phyloP scores from a whole-genome alignment of 352 stramenopile genomes.

The Pythium chondricola region DNA sequence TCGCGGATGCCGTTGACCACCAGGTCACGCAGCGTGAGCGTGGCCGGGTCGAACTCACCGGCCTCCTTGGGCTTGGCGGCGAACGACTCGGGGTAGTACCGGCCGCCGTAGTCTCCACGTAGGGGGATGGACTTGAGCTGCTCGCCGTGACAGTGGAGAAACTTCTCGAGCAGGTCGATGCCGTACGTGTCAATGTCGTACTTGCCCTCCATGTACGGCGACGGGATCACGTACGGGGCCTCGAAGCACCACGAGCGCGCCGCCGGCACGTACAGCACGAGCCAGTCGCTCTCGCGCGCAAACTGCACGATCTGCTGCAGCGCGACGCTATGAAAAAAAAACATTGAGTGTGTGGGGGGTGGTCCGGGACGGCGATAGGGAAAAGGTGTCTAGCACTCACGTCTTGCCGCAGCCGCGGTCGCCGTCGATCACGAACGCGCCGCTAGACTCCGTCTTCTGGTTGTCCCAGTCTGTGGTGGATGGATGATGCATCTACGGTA shows the following conservation, averaged over 20 bases:
- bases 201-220: constrained; percentile 67
- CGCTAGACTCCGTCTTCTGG: constrained; percentile 35
- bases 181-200: constrained; percentile 84
- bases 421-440: constrained; percentile 72
- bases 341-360: background rate
- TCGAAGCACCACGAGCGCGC: constrained; percentile 74
- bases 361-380: background rate
- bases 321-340: constrained; percentile 32
- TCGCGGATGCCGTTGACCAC: constrained; percentile 76
- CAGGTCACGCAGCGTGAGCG: constrained; percentile 70
- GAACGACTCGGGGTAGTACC: constrained; percentile 74
- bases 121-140: constrained; percentile 60
- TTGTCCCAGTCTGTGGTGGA: constrained; percentile 46
- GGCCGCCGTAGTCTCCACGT: constrained; percentile 64
- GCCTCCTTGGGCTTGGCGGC: constrained; percentile 67
- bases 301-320: constrained; percentile 86
- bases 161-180: constrained; percentile 72
- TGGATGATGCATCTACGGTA: background rate
- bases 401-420: constrained; percentile 79
- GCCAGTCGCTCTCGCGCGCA: constrained; percentile 78
- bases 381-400: constrained; percentile 5
- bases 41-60: constrained; percentile 40
- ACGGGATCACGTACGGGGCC: constrained; percentile 82
- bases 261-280: constrained; percentile 79
- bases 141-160: constrained; percentile 67